These are phyloP conservation scores for Penicillium canariense DNA, from an alignment of 495 filamentous ascomycete genomes.

Conservation along the genomic window DNA sequence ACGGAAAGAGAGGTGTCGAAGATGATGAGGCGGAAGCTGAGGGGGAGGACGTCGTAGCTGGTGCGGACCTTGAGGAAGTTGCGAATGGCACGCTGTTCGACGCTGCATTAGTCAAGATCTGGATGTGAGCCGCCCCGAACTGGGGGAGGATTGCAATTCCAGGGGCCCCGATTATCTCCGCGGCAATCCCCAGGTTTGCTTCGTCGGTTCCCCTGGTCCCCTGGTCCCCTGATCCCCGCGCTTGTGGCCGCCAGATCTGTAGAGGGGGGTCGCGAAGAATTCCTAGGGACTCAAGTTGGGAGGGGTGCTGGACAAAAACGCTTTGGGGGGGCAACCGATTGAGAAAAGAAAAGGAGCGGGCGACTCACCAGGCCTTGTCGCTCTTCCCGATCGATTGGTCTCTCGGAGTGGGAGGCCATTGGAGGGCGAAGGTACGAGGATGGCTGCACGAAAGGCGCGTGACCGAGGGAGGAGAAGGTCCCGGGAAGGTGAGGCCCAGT, in stretches of 20 bases:
- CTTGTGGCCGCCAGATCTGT: constrained; percentile 12
- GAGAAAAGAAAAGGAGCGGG: constrained; percentile 12
- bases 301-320: constrained; percentile 2
- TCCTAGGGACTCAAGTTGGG: not conserved
- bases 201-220: not conserved
- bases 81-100: constrained; percentile 74
- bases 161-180: not conserved
- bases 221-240: too few relatives aligned
- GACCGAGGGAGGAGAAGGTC: constrained; percentile 34
- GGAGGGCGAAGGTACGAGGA: constrained; percentile 80
- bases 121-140: constrained; percentile 19
- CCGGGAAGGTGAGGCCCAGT: constrained; percentile 22
- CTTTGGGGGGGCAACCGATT: not conserved
- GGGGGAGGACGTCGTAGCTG: constrained; percentile 97
- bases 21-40: constrained; percentile 93
- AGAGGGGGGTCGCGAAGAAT: not conserved
- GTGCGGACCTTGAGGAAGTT: constrained; percentile 96
- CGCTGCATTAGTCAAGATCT: constrained; percentile 34
- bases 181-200: not conserved
- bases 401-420: constrained; percentile 61
- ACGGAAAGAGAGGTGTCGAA: constrained; percentile 94
- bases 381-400: constrained; percentile 84
- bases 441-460: constrained; percentile 70
- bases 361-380: constrained; percentile 82
- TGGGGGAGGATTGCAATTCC: constrained; percentile 17